A percentile compares a stretch with the other conserved stretches of the same genome.
These are phyloP conservation scores for Inga leiocalycina DNA, from an alignment of 306 rosid genomes.

Conservation along the genomic window DNA sequence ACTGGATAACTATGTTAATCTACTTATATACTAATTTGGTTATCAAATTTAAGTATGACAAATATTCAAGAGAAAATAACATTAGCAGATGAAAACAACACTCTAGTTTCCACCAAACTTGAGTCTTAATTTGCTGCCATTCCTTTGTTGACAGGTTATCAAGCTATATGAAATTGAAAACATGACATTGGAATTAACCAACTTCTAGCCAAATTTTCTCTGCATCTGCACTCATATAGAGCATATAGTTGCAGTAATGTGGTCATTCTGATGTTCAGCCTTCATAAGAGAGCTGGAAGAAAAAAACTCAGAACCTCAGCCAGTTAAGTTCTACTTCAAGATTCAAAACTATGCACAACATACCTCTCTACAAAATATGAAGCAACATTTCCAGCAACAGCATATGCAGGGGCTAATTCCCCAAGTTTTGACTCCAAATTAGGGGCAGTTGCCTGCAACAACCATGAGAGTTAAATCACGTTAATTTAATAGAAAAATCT, in stretches of 20 bases:
- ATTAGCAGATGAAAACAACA: slow-evolving; percentile 14
- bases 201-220: background rate
- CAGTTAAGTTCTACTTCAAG: background rate
- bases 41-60: background rate
- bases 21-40: background rate
- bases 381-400: slow-evolving; percentile 78
- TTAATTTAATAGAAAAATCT: slow-evolving; percentile 9
- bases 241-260: background rate
- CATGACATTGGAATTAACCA: background rate
- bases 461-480: slow-evolving; percentile 26
- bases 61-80: slow-evolving; percentile 11
- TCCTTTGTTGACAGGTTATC: slow-evolving; percentile 14
- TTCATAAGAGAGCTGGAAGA: background rate
- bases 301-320: background rate
- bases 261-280: background rate
- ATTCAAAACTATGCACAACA: slow-evolving; percentile 3
- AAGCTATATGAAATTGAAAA: slow-evolving; percentile 18
- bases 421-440: slow-evolving; percentile 87
- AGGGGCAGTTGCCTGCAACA: slow-evolving; percentile 83
- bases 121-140: background rate
- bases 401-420: slow-evolving; percentile 78
- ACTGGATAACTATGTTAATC: slow-evolving; percentile 3
- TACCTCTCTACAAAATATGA: slow-evolving; percentile 83
- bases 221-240: slow-evolving; percentile 6
- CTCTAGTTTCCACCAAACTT: slow-evolving; percentile 16